Percentiles rank a stretch among this genome's conserved stretches.
These are phyloP conservation scores for Zychaea mexicana DNA, from an alignment of 371 early-diverging fungal genomes.

Conservation along the genomic window DNA sequence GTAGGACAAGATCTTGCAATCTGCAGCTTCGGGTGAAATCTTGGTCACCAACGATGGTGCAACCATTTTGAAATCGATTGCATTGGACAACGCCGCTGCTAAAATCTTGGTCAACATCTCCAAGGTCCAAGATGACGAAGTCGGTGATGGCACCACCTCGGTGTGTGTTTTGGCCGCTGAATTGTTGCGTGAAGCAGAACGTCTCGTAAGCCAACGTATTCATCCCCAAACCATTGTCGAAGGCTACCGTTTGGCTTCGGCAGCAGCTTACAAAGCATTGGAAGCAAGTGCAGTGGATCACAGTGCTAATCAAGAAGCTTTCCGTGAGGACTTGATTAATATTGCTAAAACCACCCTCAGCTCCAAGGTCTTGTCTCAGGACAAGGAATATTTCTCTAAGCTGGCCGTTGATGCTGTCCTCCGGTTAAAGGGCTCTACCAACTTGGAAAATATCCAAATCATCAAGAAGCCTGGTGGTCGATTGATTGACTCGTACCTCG, in stretches of 20 bases:
- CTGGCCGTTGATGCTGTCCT: constrained; percentile 98
- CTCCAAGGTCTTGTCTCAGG: constrained; percentile 97
- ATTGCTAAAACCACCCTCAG: constrained; percentile 98
- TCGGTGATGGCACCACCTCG: constrained; percentile 99
- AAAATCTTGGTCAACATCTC: constrained; percentile 98
- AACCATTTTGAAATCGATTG: constrained; percentile 98
- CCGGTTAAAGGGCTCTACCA: constrained; percentile 94
- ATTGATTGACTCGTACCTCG: constrained; percentile 96
- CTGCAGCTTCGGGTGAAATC: constrained; percentile 83
- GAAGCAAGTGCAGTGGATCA: constrained; percentile 86
- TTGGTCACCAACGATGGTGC: constrained; percentile 99
- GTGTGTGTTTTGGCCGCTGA: constrained; percentile 99
- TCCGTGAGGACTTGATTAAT: constrained; percentile 90
- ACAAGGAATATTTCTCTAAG: constrained; percentile 96
- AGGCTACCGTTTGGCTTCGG: constrained; percentile 94
- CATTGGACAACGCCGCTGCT: constrained; percentile 98
- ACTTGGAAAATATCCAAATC: constrained; percentile 98
- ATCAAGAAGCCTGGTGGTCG: constrained; percentile 99
- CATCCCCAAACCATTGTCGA: constrained; percentile 99
- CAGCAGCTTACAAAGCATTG: constrained; percentile 87
- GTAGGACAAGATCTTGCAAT: constrained; percentile 97
- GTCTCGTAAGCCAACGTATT: constrained; percentile 90
- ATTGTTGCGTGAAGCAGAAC: constrained; percentile 96
- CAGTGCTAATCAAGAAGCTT: constrained; percentile 63
- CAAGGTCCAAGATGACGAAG: constrained; percentile 99